Percentiles rank a stretch among this genome's conserved stretches.
Conservation (phyloP, 495 filamentous ascomycete genomes). For the Trichocladium uniseriatum region DNA sequence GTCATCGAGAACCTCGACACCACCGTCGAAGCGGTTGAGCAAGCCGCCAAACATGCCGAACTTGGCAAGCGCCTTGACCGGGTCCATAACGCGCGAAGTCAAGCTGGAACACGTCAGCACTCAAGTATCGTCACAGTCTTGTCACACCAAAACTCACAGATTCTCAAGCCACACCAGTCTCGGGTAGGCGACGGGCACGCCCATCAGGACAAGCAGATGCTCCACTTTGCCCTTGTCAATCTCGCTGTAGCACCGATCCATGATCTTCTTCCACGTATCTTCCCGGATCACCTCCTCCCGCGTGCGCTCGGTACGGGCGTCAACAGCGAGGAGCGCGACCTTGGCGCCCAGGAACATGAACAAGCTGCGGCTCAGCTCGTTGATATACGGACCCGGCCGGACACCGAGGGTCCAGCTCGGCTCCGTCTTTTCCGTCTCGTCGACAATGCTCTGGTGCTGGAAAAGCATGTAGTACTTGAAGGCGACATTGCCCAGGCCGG, state of each 20-base stretch:
- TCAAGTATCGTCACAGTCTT: background rate
- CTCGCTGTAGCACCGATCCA: constrained; percentile 73
- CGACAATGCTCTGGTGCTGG: constrained; percentile 81
- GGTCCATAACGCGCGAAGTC: constrained; percentile 75
- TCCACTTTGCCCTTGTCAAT: constrained; percentile 75
- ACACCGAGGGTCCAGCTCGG: constrained; percentile 84
- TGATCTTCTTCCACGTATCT: constrained; percentile 72
- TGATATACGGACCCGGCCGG: constrained; percentile 81
- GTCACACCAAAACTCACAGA: constrained; percentile 36
- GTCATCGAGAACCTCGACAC: constrained; percentile 88
- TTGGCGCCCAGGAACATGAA: constrained; percentile 75
- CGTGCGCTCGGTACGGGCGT: constrained; percentile 84
- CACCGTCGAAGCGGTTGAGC: constrained; percentile 83
- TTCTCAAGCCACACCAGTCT: constrained; percentile 71
- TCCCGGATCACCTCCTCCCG: constrained; percentile 70
- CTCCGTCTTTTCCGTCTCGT: constrained; percentile 71
- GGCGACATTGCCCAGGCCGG: constrained; percentile 77
- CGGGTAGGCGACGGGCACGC: constrained; percentile 88
- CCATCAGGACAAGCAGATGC: constrained; percentile 78
- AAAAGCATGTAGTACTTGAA: constrained; percentile 99
- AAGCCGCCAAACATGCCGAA: constrained; percentile 70
- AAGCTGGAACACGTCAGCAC: constrained; percentile 42
- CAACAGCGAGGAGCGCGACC: constrained; percentile 75
- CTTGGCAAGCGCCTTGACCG: constrained; percentile 79
- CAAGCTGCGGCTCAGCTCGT: constrained; percentile 69